Evolutionary conservation across 192 early-diverging fungal species (phyloP), one percentile per base, ranked within the genome.

Genomic region (Paraglomus occultum): DNA sequence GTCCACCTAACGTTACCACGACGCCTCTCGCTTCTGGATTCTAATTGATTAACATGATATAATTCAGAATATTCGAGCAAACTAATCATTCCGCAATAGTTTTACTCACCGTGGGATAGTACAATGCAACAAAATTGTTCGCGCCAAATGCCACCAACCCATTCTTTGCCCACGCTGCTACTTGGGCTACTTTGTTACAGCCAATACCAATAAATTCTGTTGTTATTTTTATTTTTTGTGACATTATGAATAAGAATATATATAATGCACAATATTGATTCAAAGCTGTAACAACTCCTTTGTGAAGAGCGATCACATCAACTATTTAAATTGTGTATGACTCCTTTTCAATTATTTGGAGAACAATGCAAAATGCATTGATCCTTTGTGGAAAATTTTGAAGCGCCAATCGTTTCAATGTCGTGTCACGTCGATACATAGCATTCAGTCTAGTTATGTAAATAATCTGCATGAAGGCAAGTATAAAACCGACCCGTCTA

Each of bases 91-190:
- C 20, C 23, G 7, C 22, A 48, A 51, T 59, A 49, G 15, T 67
- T 23, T 76, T 52, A 31, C 71, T 71, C 76, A 89, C 88, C 80
- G 84, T 64, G 12, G 91, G 89, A 57, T 84, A 73, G 70, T 89
- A 93, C 8, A 96, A 70, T 6, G 90, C 91, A 31, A 96, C 82
- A 23, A 79, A 76, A 67, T 78, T 77, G 64, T 88, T 72, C 1
- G 91, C 88, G n/a, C 87, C 93, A 73, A 81, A 92, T 18, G 88
- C 90, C n/a, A 90, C 79, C 3, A 81, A 74, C 17, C 88, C 87
- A 64, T 81, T 75, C 0, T 70, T 40, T 8, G 81, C 76, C 85
- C 87, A 90, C 51, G 86, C 84, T 10, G 87, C 80, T 45, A 85
- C 82, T 63, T 89, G 87, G 11, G 85, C 79, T 23, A 83, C 76